Conservation (phyloP, 2,329 filamentous ascomycete species). For the Scytalidium lignicola region DNA sequence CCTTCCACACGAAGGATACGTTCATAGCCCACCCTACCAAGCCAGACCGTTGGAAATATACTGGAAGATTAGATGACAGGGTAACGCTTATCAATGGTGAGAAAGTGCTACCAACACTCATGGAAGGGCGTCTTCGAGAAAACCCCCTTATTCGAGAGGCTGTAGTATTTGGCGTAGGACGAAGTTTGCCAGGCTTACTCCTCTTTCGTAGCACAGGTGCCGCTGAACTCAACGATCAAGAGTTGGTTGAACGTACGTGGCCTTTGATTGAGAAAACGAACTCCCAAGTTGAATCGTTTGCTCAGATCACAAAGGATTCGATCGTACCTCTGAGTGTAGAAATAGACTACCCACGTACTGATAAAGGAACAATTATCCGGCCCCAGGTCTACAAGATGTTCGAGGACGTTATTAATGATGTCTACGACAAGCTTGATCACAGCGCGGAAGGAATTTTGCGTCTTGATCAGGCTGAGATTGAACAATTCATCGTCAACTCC, state of each 20-base stretch:
- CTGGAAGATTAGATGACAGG: constrained; percentile 35
- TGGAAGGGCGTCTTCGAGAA: constrained; percentile 48
- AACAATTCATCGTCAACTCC: constrained; percentile 13
- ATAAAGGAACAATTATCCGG: constrained; percentile 49
- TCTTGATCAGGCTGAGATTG: constrained; percentile 15
- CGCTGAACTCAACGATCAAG: constrained; percentile 31
- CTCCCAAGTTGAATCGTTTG: constrained; percentile 42
- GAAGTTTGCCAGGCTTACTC: constrained; percentile 45
- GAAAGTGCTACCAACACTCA: constrained; percentile 37
- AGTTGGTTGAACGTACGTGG: constrained; percentile 44
- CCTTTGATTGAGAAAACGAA: constrained; percentile 47
- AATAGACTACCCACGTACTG: constrained; percentile 37
- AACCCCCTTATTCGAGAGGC: constrained; percentile 47
- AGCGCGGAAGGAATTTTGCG: constrained; percentile 13
- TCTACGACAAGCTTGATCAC: constrained; percentile 27
- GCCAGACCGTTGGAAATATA: constrained; percentile 35
- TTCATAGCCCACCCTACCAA: constrained; percentile 35
- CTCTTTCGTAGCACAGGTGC: constrained; percentile 43
- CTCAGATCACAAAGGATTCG: constrained; percentile 43
- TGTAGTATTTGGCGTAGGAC: constrained; percentile 49
- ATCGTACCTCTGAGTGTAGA: constrained; percentile 37
- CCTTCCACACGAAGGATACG: constrained; percentile 24
- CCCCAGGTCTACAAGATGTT: constrained; percentile 40
- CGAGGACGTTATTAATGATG: constrained; percentile 34
- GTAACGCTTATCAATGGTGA: constrained; percentile 21